These are phyloP conservation scores for Basidiobolus meristosporus DNA, from an alignment of 371 early-diverging fungal species.

Conservation along the genomic window DNA sequence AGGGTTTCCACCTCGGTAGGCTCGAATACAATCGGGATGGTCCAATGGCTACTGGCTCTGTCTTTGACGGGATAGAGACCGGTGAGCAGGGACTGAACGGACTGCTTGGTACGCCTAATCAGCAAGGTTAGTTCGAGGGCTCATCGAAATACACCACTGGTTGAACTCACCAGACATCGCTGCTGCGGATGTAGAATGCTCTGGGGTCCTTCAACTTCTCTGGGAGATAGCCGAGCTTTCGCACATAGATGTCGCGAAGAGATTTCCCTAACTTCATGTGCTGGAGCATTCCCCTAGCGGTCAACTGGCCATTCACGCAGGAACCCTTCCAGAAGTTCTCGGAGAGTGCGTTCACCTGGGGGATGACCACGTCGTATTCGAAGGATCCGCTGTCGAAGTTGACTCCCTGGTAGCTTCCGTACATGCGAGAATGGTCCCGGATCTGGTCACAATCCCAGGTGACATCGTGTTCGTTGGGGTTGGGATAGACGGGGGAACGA, in stretches of 20 bases:
- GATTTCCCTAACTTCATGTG: conserved; percentile 18
- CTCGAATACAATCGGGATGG: conserved; percentile 15
- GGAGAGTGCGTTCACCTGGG: not conserved
- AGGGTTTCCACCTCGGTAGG: conserved; percentile 24
- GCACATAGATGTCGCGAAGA: conserved; percentile 24
- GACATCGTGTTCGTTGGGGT: not conserved
- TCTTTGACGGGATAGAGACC: conserved; percentile 18
- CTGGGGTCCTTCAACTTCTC: not conserved
- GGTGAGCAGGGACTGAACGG: conserved; percentile 22
- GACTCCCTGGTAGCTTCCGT: not conserved
- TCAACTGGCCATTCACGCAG: conserved; percentile 23
- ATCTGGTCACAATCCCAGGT: not conserved
- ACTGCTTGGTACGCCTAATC: conserved; percentile 25
- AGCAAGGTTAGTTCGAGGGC: conserved; percentile 9
- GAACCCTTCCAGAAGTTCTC: conserved; percentile 5
- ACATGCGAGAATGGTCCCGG: not conserved
- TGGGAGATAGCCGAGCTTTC: conserved; percentile 18
- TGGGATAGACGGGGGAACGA: conserved; percentile 1
- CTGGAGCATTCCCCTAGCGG: conserved; percentile 21
- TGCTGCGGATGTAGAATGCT: no score
- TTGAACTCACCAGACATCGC: no score
- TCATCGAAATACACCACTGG: conserved; percentile 3
- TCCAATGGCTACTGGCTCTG: not conserved
- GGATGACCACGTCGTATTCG: not conserved
- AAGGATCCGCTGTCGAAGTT: conserved; percentile 3